A percentile compares a stretch with the other conserved stretches of the same genome.
phyloP scores from a whole-genome alignment of 371 early-diverging fungal genomes.

The Mucor circinelloides region DNA sequence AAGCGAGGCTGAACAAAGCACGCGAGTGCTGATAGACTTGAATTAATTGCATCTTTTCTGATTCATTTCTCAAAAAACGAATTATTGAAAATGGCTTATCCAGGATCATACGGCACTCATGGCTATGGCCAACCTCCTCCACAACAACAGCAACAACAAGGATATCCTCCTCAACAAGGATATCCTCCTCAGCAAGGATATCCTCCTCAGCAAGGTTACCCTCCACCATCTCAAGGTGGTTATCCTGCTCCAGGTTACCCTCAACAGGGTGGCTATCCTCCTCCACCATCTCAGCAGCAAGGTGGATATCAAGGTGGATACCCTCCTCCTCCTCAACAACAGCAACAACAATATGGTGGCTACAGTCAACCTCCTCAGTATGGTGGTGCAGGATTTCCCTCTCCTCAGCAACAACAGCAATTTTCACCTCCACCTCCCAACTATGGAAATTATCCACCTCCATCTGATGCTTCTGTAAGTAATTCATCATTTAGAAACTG shows the following conservation, averaged over 20 bases:
- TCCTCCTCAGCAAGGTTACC: constrained; percentile 13
- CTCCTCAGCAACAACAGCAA: constrained; percentile 1
- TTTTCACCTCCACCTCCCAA: constrained; percentile 2
- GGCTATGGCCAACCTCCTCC: constrained; percentile 24
- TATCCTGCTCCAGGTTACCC: constrained; percentile 11
- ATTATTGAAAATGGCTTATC: constrained; percentile 21
- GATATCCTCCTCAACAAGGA: constrained; percentile 4
- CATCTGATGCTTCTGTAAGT: constrained; percentile 1
- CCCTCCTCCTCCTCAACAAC: neutral
- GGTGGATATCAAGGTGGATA: neutral
- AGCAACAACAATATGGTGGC: constrained; percentile 2
- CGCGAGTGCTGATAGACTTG: no score
- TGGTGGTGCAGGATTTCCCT: neutral
- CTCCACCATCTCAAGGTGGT: constrained; percentile 6
- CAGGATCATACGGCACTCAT: constrained; percentile 26
- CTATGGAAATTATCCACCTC: constrained; percentile 8
- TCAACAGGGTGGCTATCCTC: constrained; percentile 9
- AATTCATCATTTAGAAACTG: neutral
- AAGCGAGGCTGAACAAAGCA: neutral
- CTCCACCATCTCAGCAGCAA: constrained; percentile 6
- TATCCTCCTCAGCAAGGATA: constrained; percentile 13
- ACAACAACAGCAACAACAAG: constrained; percentile 5
- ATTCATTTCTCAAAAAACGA: no score
- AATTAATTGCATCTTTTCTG: no score
- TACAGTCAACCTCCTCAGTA: constrained; percentile 8